These are phyloP conservation scores for Cladorrhinum sp. DNA, from an alignment of 2,329 filamentous ascomycete species.

Conservation along the genomic window DNA sequence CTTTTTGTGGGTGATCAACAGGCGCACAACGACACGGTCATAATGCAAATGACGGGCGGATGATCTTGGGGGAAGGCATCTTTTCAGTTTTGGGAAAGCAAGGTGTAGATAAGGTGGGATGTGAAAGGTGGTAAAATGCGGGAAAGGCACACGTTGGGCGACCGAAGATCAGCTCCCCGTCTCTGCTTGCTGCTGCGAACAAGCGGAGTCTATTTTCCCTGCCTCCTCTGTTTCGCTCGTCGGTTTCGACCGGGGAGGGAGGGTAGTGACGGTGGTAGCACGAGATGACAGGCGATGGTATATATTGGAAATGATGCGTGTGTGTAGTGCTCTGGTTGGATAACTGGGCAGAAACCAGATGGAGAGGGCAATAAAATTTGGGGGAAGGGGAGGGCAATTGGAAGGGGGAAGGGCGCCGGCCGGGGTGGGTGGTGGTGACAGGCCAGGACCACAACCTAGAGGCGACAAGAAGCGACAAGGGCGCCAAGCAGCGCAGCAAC, in stretches of 20 bases:
- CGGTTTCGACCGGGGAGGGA: background rate
- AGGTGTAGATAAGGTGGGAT: constrained; percentile 14
- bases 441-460: too few species aligned
- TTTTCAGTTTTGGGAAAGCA: constrained; percentile 12
- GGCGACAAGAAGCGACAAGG: too few species aligned
- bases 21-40: constrained; percentile 24
- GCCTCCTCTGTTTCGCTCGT: background rate
- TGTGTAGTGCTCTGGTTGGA: background rate
- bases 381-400: background rate
- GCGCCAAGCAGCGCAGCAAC: too few species aligned
- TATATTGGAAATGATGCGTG: background rate
- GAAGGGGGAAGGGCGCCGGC: background rate
- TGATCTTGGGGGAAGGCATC: constrained; percentile 23
- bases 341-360: background rate
- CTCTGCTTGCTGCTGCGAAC: background rate
- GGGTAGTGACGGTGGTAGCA: background rate
- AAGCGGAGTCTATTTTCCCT: background rate
- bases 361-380: background rate
- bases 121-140: background rate
- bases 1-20: constrained; percentile 20
- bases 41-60: constrained; percentile 19
- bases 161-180: constrained; percentile 8
- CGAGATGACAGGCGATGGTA: background rate
- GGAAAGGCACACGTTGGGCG: constrained; percentile 10
- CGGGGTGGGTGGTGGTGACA: background rate